Evolutionary conservation across 768 basidiomycete genomes (phyloP), one percentile per base, ranked within the genome.

Genomic region (Peribolospora baueri): DNA sequence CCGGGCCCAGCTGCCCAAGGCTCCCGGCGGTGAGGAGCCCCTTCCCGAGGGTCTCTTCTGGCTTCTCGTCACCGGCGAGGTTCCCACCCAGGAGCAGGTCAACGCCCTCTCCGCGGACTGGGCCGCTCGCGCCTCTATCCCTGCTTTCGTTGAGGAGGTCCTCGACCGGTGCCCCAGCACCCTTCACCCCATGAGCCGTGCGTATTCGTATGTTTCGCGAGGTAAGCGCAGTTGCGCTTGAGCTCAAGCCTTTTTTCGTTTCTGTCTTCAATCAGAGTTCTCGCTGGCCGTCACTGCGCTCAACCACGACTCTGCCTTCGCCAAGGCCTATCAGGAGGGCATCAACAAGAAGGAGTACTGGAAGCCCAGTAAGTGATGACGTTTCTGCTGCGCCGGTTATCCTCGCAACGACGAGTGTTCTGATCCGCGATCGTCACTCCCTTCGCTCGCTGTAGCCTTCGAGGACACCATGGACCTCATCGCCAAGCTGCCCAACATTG

Each of bases 31-130:
- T 58, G 82, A 84, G 66, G 90, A 97, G 69, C 91, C 97, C 64
- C 84, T 87, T 58, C 83, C 93, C 10, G 93, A 98, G 72, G 87
- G 84, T 66, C 90, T 98, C 81, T 78, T 98, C 61, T 98, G 91
- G 93, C 76, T 95, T 50, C 75, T 98, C 59, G 75, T 97, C 57
- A 98, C 93, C 3, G 88, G 91, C 42, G 75, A 85, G 69, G 82
- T 95, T 49, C 93, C 93, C 13, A 77, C 84, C 40, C 69, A 74
- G 40, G 79, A 79, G 55, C 81, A 97, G 70, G 83, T 82, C 54
- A 74, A 76, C 50, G 76, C 79, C 54, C 74, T 98, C 51, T 90
- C 88, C 37, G 74, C 75, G 56, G 84, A 97, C 66, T 79, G 97
- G 56, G 91, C 90, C 3, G 81, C 82, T 62, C 80, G 84, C 65